Percentiles rank a stretch among this genome's conserved stretches.
These are phyloP conservation scores for Xylaria intraflava DNA, from an alignment of 495 filamentous ascomycete species.

Conservation along the genomic window DNA sequence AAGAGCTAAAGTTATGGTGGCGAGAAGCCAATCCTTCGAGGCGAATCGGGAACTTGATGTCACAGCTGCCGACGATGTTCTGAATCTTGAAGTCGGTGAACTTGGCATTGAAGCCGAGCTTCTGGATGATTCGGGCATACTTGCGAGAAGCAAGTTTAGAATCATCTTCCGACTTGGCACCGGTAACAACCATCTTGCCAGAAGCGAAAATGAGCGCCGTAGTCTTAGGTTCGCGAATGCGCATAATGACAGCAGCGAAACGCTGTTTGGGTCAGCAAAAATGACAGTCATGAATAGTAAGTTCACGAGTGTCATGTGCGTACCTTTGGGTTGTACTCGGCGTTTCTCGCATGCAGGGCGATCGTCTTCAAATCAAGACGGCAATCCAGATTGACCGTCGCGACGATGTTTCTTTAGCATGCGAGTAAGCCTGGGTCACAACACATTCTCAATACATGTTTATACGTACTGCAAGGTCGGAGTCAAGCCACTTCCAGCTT, in stretches of 20 bases:
- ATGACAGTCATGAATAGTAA: slow-evolving; percentile 32
- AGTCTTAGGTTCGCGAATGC: slow-evolving; percentile 98
- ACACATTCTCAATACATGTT: slow-evolving; percentile 17
- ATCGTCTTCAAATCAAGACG: slow-evolving; percentile 98
- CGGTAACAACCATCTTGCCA: slow-evolving; percentile 99
- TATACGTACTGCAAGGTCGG: slow-evolving; percentile 97
- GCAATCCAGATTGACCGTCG: slow-evolving; percentile 97
- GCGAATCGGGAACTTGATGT: slow-evolving; percentile 99
- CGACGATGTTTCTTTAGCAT: slow-evolving; percentile 93
- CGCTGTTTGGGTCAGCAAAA: slow-evolving; percentile 61
- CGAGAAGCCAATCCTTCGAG: slow-evolving; percentile 89
- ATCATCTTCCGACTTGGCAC: slow-evolving; percentile 97
- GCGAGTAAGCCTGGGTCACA: slow-evolving; percentile 52
- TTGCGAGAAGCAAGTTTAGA: slow-evolving; percentile 95
- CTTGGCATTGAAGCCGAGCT: slow-evolving; percentile 98
- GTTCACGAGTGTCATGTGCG: slow-evolving; percentile 16
- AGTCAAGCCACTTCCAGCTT: slow-evolving; percentile 82
- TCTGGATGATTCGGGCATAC: slow-evolving; percentile 98
- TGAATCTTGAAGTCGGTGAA: slow-evolving; percentile 99
- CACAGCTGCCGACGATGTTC: slow-evolving; percentile 97
- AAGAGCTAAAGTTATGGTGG: slow-evolving; percentile 99
- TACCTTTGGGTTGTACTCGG: slow-evolving; percentile 98
- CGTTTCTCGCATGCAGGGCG: slow-evolving; percentile 94
- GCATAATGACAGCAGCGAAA: slow-evolving; percentile 99
- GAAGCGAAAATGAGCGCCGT: slow-evolving; percentile 96